A percentile compares a stretch with the other conserved stretches of the same genome.
These are phyloP conservation scores for Neonothopanus nambi DNA, from an alignment of 1,284 basidiomycete genomes.

Conservation along the genomic window DNA sequence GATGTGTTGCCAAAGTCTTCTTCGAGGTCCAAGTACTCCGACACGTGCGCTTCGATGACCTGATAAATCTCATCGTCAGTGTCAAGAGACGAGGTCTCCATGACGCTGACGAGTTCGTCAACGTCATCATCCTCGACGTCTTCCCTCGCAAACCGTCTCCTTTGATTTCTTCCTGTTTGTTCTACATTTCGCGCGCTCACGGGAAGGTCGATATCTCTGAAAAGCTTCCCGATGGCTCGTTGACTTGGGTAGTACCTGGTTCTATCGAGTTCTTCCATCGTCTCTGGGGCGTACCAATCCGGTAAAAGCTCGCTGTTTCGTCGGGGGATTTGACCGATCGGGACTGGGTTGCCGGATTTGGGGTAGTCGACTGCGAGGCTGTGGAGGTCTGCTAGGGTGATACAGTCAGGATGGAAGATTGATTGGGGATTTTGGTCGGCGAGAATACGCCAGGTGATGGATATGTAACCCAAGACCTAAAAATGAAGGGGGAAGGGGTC, in stretches of 20 bases:
- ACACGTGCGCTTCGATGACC: background rate
- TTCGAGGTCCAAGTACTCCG: slow-evolving; percentile 8
- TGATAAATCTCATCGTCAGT: background rate
- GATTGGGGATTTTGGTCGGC: slow-evolving; percentile 61
- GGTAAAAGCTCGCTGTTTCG: slow-evolving; percentile 29
- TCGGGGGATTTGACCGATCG: slow-evolving; percentile 8
- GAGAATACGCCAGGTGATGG: slow-evolving; percentile 62
- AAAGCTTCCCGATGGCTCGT: slow-evolving; percentile 57
- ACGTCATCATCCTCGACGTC: background rate
- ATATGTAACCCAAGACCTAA: slow-evolving; percentile 60
- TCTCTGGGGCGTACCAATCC: slow-evolving; percentile 70
- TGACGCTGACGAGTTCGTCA: background rate
- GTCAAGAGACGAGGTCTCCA: background rate
- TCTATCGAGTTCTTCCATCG: slow-evolving; percentile 33
- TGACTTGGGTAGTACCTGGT: slow-evolving; percentile 48
- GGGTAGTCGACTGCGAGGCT: slow-evolving; percentile 73
- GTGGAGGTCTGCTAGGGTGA: slow-evolving; percentile 64
- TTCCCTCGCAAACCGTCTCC: background rate
- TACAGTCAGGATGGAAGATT: slow-evolving; percentile 61
- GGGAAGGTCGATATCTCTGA: slow-evolving; percentile 47
- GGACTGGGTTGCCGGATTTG: slow-evolving; percentile 62
- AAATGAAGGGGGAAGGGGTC: background rate
- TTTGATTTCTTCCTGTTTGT: background rate
- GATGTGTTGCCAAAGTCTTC: slow-evolving; percentile 18
- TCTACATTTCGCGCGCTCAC: background rate